Evolutionary conservation across 1,139 yeast species (phyloP).

Genomic region (Candida tetrigidarum): DNA sequence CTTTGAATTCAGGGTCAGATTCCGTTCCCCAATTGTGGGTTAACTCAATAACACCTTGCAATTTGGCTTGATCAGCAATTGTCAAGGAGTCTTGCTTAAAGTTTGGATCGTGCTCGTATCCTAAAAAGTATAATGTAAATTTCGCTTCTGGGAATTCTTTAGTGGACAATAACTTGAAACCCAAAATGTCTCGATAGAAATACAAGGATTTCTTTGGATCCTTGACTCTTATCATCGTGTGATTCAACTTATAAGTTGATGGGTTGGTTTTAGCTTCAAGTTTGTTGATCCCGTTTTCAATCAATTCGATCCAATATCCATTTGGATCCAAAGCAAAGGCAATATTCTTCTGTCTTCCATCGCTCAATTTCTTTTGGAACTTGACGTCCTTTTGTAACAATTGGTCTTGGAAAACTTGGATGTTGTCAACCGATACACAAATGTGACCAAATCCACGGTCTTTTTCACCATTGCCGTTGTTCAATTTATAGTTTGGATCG

Average conservation of each 20-base stretch:
- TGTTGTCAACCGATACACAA: conserved; percentile 84
- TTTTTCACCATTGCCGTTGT: conserved; percentile 85
- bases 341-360: conserved; percentile 91
- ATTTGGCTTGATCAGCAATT: conserved; percentile 34
- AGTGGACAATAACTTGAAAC: conserved; percentile 71
- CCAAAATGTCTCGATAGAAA: conserved; percentile 78
- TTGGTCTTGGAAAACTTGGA: conserved; percentile 60
- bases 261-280: conserved; percentile 40
- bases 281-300: conserved; percentile 59
- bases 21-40: conserved; percentile 98
- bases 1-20: conserved; percentile 63
- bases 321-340: conserved; percentile 96
- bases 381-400: conserved; percentile 64
- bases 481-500: conserved; percentile 60
- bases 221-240: conserved; percentile 90
- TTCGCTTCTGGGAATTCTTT: conserved; percentile 66
- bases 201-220: conserved; percentile 77
- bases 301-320: conserved; percentile 95
- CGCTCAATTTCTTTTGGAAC: conserved; percentile 81
- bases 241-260: conserved; percentile 70
- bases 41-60: conserved; percentile 79
- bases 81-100: conserved; percentile 40
- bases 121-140: conserved; percentile 86
- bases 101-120: conserved; percentile 54
- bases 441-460: conserved; percentile 94